Base-by-base conservation (phyloP, 805 yeast species). In the Maudiozyma pseudohumilis region DNA sequence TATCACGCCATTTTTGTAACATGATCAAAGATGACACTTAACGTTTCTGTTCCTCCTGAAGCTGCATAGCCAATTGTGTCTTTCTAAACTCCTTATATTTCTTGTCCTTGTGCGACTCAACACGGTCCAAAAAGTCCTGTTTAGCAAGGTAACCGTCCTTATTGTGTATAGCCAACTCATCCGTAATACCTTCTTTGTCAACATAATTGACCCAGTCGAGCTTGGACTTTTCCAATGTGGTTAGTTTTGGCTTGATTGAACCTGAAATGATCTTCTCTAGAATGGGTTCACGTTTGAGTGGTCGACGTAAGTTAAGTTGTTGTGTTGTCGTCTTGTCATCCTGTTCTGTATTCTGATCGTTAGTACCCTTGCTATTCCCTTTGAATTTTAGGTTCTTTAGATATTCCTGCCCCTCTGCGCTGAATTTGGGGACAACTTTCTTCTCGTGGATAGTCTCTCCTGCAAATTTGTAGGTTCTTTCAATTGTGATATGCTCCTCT, bases 201-300 rank as follows among this genome's bases (percentile, higher is more conserved):
- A 92, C 96, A 61, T 83, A 87, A 33, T 83, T 75, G 1, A 94
- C 94, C 95, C 97, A 92, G 60, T 92, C 98, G 35, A 92, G 67
- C 44, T 94, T 68, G 1, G 95, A 83, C 60, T 92, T 92, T 56
- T 92, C 97, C 45, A 92, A 65, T 0, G 98, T 92, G 18, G 94
- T 83, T 43, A 92, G 67, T 55, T 86, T 89, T 23, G 84, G 76
- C 47, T 81, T 77, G 45, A 80, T 74, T 3, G 82, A 68, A 9
- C 78, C 71, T 31, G 74, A 65, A 32, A 86, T 71, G 26, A 87
- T 87, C 40, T 80, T 84, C 54, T 83, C 88, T 6, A 87, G 63
- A 22, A 85, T 61, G 19, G 89, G 77, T 3, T 83, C 80, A 45
- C 95, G 68, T 53, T 83, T 86, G 34, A 79, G 62, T 41, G 78